phyloP scores from a whole-genome alignment of 805 yeast genomes.

The Starmerella roubikii region DNA sequence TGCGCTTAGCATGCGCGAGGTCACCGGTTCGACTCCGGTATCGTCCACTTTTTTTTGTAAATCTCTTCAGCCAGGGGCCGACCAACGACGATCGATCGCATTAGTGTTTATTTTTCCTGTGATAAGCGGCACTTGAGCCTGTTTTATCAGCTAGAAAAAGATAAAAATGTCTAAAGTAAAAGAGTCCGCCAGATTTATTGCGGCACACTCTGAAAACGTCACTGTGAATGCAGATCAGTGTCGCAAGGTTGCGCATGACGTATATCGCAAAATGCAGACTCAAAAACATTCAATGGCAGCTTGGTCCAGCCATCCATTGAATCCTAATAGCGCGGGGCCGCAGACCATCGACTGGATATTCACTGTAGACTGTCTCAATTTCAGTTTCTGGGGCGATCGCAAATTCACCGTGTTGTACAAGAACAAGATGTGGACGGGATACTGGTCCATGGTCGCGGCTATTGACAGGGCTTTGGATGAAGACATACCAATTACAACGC shows the following conservation, averaged over 20 bases:
- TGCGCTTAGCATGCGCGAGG: constrained; percentile 30
- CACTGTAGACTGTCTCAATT: constrained; percentile 31
- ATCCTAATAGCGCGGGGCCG: constrained; percentile 20
- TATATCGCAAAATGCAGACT: constrained; percentile 22
- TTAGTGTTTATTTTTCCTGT: no score
- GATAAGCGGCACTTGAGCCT: no score
- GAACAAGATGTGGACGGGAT: constrained; percentile 30
- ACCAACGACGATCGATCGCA: no score
- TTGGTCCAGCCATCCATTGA: constrained; percentile 29
- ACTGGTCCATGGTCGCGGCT: constrained; percentile 34
- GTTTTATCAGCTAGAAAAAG: no score
- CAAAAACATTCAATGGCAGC: constrained; percentile 25
- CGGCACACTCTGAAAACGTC: constrained; percentile 22
- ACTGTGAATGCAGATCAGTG: constrained; percentile 23
- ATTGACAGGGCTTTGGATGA: constrained; percentile 31
- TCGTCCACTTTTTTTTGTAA: constrained; percentile 22
- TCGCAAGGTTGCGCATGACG: constrained; percentile 22
- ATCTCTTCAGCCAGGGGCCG: no score
- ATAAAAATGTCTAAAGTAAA: constrained; percentile 12
- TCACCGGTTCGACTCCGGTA: constrained; percentile 30
- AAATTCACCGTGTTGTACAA: constrained; percentile 28
- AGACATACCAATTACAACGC: constrained; percentile 29
- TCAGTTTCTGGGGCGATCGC: constrained; percentile 34
- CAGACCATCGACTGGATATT: constrained; percentile 30
- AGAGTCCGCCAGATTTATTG: constrained; percentile 9